Evolutionary conservation across 2,329 filamentous ascomycete genomes (phyloP).

Genomic region (Cadophora sp.): DNA sequence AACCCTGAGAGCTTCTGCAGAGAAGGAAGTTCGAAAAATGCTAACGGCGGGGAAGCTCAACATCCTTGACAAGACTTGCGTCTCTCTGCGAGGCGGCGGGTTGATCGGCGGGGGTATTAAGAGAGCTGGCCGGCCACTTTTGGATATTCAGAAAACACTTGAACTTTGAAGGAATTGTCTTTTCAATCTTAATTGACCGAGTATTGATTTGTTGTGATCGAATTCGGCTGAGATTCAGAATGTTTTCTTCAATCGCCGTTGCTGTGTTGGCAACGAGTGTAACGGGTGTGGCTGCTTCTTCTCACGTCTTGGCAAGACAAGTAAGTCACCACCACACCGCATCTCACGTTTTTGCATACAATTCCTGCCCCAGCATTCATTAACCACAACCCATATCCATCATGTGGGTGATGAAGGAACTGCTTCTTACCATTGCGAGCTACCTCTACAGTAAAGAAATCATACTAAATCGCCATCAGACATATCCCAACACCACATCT

Average conservation of each 20-base stretch:
- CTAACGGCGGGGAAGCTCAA: constrained; percentile 5
- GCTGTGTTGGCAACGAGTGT: constrained; percentile 18
- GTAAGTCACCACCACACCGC: not conserved
- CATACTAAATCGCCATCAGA: constrained; percentile 18
- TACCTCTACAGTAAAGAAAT: constrained; percentile 20
- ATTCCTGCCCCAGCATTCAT: not conserved
- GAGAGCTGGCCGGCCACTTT: constrained; percentile 1
- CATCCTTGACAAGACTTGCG: constrained; percentile 5
- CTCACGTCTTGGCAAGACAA: constrained; percentile 17
- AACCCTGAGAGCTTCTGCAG: constrained; percentile 3
- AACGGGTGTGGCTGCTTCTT: constrained; percentile 18
- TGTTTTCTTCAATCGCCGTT: constrained; percentile 15
- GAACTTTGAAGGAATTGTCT: not conserved
- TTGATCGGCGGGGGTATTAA: constrained; percentile 5
- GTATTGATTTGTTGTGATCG: constrained; percentile 9
- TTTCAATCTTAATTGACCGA: not conserved
- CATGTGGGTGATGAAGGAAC: constrained; percentile 20
- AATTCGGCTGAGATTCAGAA: not conserved
- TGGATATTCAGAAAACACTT: not conserved
- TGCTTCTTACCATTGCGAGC: constrained; percentile 22
- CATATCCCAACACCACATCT: constrained; percentile 19
- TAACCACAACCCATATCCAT: not conserved
- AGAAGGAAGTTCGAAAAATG: constrained; percentile 11
- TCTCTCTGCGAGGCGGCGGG: not conserved
- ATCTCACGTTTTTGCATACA: not conserved